Base-by-base conservation (phyloP, 805 yeast genomes). In the Saccharomyces paradoxus region DNA sequence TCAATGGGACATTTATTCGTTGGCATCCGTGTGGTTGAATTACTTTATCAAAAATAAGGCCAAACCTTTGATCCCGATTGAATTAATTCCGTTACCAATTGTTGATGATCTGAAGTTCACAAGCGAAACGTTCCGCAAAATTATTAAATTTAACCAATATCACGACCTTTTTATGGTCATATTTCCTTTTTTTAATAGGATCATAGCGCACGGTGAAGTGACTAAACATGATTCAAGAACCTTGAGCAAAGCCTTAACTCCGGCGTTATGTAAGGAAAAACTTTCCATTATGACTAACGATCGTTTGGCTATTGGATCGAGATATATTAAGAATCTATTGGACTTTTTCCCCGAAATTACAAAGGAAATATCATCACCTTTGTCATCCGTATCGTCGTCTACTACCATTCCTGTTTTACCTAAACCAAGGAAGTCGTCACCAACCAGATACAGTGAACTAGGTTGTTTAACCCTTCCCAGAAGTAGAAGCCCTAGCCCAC, bases 1-100 rank as follows among this genome's bases (percentile, higher is more conserved):
- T 49, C 86, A 82, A 66, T 81, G 86, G 86, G 83, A 82, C 66
- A 70, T 83, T 31, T 74, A 74, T 53, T 69, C 73, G 5, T 63
- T 77, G 53, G 77, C 76, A 2, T 70, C 79, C 2, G 67, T 76
- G 2, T 74, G 70, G 51, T 60, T 78, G 10, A 71, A 75, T 55
- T 37, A n/a, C 12, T 78, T 75, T 52, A 64, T 88, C 37, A 72
- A 76, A 54, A 81, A 77, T 37, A 74, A 83, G 37, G 80, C 84
- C 0, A 59, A 62, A 12, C 82, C 87, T 0, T 71, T 87, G 32
- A 69, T 87, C 22, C 79, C 85, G 2, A 68, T 79, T 3, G 71
- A 71, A 17, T 51, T 64, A n/a, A 77, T 86, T 12, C 62, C 66
- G 5, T 65, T 83, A 53, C 90, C 89, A 4, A 72, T 84, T 17